Conservation (phyloP, 2,329 filamentous ascomycete genomes). For the Clonostachys rosea region DNA sequence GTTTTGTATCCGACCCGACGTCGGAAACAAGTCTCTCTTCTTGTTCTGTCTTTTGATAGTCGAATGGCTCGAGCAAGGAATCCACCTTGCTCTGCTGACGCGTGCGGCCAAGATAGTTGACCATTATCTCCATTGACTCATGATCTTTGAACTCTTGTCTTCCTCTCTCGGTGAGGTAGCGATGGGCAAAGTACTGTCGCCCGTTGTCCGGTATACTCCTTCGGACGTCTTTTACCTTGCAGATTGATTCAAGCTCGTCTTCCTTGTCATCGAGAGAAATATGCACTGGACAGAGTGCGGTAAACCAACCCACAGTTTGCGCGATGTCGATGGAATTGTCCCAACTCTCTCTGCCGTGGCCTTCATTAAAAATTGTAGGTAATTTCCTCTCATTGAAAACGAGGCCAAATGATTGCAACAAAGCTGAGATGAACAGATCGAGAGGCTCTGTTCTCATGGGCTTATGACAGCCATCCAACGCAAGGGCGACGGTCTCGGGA, state of each 20-base stretch:
- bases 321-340: slow-evolving; percentile 23
- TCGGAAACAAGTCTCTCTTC: slow-evolving; percentile 2
- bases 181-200: slow-evolving; percentile 27
- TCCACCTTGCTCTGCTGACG: slow-evolving; percentile 21
- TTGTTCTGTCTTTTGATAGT: slow-evolving; percentile 1
- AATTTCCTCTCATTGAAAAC: slow-evolving; percentile 17
- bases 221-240: slow-evolving; percentile 7
- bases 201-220: slow-evolving; percentile 24
- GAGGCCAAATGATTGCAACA: slow-evolving; percentile 16
- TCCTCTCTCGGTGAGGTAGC: slow-evolving; percentile 22
- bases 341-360: slow-evolving; percentile 27
- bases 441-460: slow-evolving; percentile 23
- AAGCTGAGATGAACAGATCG: slow-evolving; percentile 24
- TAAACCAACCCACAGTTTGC: slow-evolving; percentile 31
- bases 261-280: slow-evolving; percentile 2
- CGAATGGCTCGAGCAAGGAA: slow-evolving; percentile 2
- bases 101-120: slow-evolving; percentile 37
- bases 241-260: slow-evolving; percentile 3
- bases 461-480: slow-evolving; percentile 20
- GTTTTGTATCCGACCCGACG: slow-evolving; percentile 5
- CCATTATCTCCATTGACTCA: slow-evolving; percentile 36
- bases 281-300: slow-evolving; percentile 22
- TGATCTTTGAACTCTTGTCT: slow-evolving; percentile 21
- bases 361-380: slow-evolving; percentile 23
- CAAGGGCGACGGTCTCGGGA: slow-evolving; percentile 6